Conservation (phyloP, 352 stramenopile genomes). For the Pythium grandisporangium region DNA sequence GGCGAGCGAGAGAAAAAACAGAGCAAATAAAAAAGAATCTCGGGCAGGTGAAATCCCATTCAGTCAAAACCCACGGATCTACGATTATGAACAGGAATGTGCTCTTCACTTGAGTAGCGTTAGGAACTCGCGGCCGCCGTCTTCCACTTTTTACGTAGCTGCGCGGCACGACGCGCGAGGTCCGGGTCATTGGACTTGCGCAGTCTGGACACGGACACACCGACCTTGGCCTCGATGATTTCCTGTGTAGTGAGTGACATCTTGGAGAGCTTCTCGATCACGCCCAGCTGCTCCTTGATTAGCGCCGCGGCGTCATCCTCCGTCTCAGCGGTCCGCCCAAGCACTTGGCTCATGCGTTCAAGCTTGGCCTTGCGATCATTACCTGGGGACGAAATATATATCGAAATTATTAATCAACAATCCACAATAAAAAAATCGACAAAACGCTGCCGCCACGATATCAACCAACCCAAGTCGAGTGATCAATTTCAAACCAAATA, state of each 20-base stretch:
- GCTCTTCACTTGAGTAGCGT: constrained; percentile 25
- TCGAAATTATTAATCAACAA: not conserved
- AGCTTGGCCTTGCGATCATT: constrained; percentile 28
- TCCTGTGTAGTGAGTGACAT: constrained; percentile 62
- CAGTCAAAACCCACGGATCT: too few species aligned
- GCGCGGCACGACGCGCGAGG: constrained; percentile 39
- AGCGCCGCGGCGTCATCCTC: constrained; percentile 26
- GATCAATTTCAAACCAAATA: too few species aligned
- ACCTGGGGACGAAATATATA: constrained; percentile 1
- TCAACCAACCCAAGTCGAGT: too few species aligned
- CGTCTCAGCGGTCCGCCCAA: constrained; percentile 30
- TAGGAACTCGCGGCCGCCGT: constrained; percentile 22
- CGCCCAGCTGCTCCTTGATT: constrained; percentile 25
- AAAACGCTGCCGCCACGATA: too few species aligned
- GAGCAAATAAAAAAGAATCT: too few species aligned
- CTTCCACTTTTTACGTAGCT: constrained; percentile 79
- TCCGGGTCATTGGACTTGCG: constrained; percentile 70
- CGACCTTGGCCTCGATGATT: constrained; percentile 76
- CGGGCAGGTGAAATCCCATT: too few species aligned
- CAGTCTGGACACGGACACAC: constrained; percentile 61
- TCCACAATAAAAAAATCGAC: too few species aligned
- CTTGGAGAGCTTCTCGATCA: constrained; percentile 46
- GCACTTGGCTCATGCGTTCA: constrained; percentile 37
- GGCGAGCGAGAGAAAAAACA: too few species aligned
- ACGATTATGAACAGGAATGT: too few species aligned